Evolutionary conservation across 805 yeast species (phyloP).

Genomic region (Candida succiphila): DNA sequence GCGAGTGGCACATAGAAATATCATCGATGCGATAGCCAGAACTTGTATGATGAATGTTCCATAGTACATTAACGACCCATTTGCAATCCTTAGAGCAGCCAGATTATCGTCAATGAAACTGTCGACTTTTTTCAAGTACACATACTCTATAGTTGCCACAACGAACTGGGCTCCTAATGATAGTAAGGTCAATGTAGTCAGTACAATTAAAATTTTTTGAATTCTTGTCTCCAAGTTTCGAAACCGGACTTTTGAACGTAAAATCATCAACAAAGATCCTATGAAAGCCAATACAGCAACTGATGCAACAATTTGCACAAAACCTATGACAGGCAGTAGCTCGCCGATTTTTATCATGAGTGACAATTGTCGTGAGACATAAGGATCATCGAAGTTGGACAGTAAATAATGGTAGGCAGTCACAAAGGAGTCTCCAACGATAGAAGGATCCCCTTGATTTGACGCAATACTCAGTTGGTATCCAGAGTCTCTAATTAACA

Average conservation of each 20-base stretch:
- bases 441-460: slow-evolving; percentile 26
- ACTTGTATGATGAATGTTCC: too few species aligned
- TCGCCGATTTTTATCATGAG: slow-evolving; percentile 3
- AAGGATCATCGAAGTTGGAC: neutral
- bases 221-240: slow-evolving; percentile 3
- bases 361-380: neutral
- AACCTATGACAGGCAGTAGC: slow-evolving; percentile 7
- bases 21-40: too few species aligned
- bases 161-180: slow-evolving; percentile 5
- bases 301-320: slow-evolving; percentile 5
- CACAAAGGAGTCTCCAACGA: slow-evolving; percentile 30
- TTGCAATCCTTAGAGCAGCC: too few species aligned
- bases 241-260: slow-evolving; percentile 9
- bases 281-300: slow-evolving; percentile 7
- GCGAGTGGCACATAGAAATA: too few species aligned
- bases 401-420: slow-evolving; percentile 27
- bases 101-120: too few species aligned
- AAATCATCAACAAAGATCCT: slow-evolving; percentile 6
- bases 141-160: slow-evolving; percentile 7
- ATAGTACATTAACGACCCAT: too few species aligned
- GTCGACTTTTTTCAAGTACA: slow-evolving; percentile 9
- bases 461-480: slow-evolving; percentile 32
- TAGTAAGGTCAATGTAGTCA: slow-evolving; percentile 4
- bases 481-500: slow-evolving; percentile 41
- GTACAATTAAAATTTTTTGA: slow-evolving; percentile 2